Base-by-base conservation (phyloP, 176 grass and related monocot species). In the Musa schizocarpa region DNA sequence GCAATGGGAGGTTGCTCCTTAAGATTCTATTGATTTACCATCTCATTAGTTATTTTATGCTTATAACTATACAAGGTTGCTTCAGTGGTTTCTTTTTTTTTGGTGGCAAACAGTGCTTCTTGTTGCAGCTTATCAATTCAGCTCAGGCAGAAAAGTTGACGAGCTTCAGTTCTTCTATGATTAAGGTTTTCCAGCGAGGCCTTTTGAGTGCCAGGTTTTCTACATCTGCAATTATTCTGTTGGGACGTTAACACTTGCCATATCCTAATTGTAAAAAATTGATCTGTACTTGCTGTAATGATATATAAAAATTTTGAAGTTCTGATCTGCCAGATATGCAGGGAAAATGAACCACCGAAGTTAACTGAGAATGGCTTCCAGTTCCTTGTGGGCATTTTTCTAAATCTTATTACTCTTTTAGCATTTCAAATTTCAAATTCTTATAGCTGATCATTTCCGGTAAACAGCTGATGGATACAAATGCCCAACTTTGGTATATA, bases 361-460 rank as follows among this genome's bases (percentile, higher is more conserved):
- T 87, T 97, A 82, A 89, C 90, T 56, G 94, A 97, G 82, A 97
- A 93, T 74, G 94, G 94, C 66, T 93, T 97, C 84, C 94, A 97
- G 43, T 97, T 93, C 74, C 90, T 97, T 72, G 88, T 93, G 43
- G 50, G 89, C 65, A 20, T 58, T 71, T 6, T 53, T 69, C 20
- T 88, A 43, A 71, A 52, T 63, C 72, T 84, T 79, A 79, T 64
- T 53, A 65, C 13, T 12, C 50, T 66, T 20, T 65, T 25, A 81
- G 11, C 52, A 74, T 43, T 81, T 43, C 34, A 43, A 43, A 24
- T 87, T 81, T 50, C 29, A 64, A 52, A 6, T 77, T 87, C 29
- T 1, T 27, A 50, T 85, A 65, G 82, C 68, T 83, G 52, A 63
- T 24, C 77, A 75, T 71, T 80, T 82, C 81, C 49, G 65, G 66